phyloP scores from a whole-genome alignment of 345 rosid species.

The Gossypioides kirkii region DNA sequence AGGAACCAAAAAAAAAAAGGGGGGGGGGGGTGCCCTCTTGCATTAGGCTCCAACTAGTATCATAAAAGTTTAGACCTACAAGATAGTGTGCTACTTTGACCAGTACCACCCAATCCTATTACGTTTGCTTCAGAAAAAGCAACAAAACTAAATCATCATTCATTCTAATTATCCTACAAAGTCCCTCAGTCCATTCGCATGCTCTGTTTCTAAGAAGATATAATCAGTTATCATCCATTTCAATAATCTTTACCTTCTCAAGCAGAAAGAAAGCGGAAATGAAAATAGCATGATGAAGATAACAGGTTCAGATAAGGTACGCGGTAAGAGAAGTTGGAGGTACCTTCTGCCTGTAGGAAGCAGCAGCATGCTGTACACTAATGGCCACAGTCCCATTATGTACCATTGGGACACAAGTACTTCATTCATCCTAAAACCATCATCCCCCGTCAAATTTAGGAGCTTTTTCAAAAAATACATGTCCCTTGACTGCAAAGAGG shows the following conservation, averaged over 20 bases:
- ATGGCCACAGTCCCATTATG: constrained; percentile 89
- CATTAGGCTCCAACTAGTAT: neutral
- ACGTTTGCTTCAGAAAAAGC: neutral
- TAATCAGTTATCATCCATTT: neutral
- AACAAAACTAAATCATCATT: constrained; percentile 2
- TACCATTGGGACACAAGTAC: constrained; percentile 81
- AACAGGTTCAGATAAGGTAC: neutral
- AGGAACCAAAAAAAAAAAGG: too few relatives aligned
- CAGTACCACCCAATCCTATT: neutral
- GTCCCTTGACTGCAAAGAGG: constrained; percentile 62
- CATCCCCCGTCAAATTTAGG: constrained; percentile 64
- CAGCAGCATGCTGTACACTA: constrained; percentile 70
- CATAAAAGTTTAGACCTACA: neutral
- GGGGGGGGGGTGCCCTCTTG: too few relatives aligned
- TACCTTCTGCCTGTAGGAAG: constrained; percentile 84
- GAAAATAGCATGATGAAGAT: neutral
- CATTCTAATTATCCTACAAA: neutral
- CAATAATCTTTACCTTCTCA: neutral
- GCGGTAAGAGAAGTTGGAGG: neutral
- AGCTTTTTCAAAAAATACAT: constrained; percentile 79
- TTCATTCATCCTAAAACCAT: constrained; percentile 82
- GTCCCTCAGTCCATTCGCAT: neutral
- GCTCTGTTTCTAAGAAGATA: neutral
- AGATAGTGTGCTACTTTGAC: neutral
- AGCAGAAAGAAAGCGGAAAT: neutral